These are phyloP conservation scores for Lepidopterella palustris DNA, from an alignment of 495 filamentous ascomycete species.

Conservation along the genomic window DNA sequence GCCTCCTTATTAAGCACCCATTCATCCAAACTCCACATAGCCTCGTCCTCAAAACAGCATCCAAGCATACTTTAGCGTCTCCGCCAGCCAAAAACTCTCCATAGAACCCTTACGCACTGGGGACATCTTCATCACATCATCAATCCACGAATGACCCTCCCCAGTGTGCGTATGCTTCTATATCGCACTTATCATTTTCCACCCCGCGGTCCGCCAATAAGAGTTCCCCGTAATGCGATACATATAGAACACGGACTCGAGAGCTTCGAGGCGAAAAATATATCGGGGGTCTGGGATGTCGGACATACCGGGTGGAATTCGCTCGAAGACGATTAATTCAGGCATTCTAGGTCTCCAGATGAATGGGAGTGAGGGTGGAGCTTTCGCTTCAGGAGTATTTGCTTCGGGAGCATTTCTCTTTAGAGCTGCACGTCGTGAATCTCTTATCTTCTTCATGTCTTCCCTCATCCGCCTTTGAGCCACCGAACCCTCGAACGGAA, in stretches of 20 bases:
- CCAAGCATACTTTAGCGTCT: constrained; percentile 50
- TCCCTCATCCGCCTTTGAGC: too few species aligned
- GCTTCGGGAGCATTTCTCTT: too few species aligned
- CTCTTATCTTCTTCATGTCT: too few species aligned
- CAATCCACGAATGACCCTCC: constrained; percentile 52
- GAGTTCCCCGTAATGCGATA: constrained; percentile 68
- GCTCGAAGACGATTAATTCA: constrained; percentile 22
- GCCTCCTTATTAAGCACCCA: constrained; percentile 52
- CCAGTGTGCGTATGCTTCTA: constrained; percentile 53
- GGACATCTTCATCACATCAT: constrained; percentile 44
- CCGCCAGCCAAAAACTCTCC: constrained; percentile 45
- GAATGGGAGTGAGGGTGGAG: too few species aligned
- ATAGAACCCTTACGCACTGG: constrained; percentile 28
- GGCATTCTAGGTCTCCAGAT: too few species aligned
- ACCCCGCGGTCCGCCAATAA: constrained; percentile 59
- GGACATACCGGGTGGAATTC: not conserved
- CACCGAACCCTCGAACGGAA: too few species aligned
- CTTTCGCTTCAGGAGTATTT: too few species aligned
- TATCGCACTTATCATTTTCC: constrained; percentile 68
- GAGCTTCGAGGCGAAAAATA: constrained; percentile 52
- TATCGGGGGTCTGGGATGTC: constrained; percentile 40
- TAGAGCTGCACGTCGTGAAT: too few species aligned
- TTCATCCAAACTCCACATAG: constrained; percentile 45
- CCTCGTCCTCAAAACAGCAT: constrained; percentile 44
- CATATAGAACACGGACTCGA: constrained; percentile 57